Conservation (phyloP, 805 yeast species). For the Lipomyces chichibuensis region DNA sequence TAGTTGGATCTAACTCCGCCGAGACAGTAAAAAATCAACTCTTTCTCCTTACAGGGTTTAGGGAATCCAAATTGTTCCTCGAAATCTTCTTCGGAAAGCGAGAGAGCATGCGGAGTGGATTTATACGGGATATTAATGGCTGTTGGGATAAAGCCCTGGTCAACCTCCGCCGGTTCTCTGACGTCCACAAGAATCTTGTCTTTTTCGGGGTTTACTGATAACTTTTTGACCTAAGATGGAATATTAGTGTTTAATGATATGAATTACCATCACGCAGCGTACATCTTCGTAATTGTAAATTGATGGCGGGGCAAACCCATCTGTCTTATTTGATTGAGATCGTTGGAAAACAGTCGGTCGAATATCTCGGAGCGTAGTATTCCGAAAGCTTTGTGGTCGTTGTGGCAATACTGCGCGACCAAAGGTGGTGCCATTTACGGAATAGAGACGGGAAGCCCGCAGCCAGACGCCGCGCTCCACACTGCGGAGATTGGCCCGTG, state of each 20-base stretch:
- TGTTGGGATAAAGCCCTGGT: constrained; percentile 76
- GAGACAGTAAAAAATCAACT: constrained; percentile 85
- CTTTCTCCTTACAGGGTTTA: constrained; percentile 73
- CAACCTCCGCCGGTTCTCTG: constrained; percentile 83
- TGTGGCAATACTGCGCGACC: neutral
- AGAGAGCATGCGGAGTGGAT: constrained; percentile 89
- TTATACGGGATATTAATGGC: constrained; percentile 88
- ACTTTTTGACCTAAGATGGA: constrained; percentile 26
- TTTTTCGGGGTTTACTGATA: constrained; percentile 15
- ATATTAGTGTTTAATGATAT: neutral
- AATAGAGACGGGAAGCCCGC: neutral
- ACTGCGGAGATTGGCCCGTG: neutral
- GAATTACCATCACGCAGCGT: neutral
- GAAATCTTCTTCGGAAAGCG: constrained; percentile 76
- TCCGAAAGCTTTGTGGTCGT: neutral
- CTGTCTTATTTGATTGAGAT: neutral
- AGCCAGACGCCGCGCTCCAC: neutral
- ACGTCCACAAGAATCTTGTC: constrained; percentile 70
- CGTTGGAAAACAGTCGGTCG: neutral
- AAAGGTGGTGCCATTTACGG: neutral
- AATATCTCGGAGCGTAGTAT: neutral
- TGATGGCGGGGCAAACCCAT: neutral
- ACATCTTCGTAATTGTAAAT: constrained; percentile 31
- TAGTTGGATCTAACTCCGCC: constrained; percentile 91
- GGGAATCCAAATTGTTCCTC: constrained; percentile 75